Base-by-base conservation (phyloP, 805 yeast species). In the Diddensiella caesifluorescens region DNA sequence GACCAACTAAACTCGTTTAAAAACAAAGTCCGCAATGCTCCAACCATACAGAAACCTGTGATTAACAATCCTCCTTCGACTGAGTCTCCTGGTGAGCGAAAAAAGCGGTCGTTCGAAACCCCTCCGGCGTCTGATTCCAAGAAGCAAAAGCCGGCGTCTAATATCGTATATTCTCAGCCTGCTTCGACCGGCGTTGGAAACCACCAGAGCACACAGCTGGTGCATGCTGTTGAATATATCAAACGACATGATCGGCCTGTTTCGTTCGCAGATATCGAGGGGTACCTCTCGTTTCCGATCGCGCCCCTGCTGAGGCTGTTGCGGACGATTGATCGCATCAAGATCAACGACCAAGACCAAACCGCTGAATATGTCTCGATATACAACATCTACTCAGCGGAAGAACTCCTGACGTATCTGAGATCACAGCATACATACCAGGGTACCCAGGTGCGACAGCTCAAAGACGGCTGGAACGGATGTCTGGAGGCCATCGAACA, bases 401-500 rank as follows among this genome's bases (percentile, higher is more conserved):
- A 79, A 42, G 95, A 86, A 49, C 68, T 92, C 47, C 60, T 92
- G 44, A 71, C 77, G 44, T 82, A 80, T 52, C 70, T 92, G 47
- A 73, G 88, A 53, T 69, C 78, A 19, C 96, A 88, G 64, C 79
- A 83, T 2, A 85, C 95, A 1, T 89, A 86, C 61, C 84, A 80
- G 58, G 97, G 98, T 2, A 73, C 82, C 1, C 69, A 88, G 0
- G 95, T 90, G 22, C 85, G 83, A 53, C 87, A 82, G 50, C 63
- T 75, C 38, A 79, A 79, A 54, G 96, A 87, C 56, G 98, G 98
- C 19, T 92, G 99, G 99, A 75, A 84, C 39, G 90, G 88, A 12
- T 90, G 96, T 60, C 62, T 82, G 28, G 79, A 77, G 4, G 82
- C 92, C 0, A 79, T 92, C 20, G 79, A 80, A 37, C 80, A 83